Evolutionary conservation across 805 yeast genomes (phyloP), one percentile per base, ranked within the genome.

Genomic region (Metschnikowia reukaufii): DNA sequence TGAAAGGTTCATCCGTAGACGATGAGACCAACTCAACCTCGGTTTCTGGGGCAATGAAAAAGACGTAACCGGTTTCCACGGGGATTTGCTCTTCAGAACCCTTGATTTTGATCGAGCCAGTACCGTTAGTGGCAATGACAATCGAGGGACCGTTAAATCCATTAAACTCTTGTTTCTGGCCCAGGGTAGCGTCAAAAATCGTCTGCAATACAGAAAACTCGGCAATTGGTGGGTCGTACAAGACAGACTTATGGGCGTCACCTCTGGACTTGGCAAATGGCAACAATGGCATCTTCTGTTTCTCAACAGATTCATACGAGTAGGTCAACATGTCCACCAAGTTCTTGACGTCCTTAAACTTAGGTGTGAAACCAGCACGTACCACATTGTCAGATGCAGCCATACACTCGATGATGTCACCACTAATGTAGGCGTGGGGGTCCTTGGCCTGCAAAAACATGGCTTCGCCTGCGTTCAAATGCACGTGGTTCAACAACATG

Each of bases 381-480:
- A 94, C 97, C 48, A 94, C 99, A 61, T 94, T 94, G 67, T 94
- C 99, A 34, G 95, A 85, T 7, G 99, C 97, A 36, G 99, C 99
- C 99, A 94, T 94, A 75, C 99, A 94, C 74, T 94, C 99, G 62
- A 94, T 91, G 57, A 94, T 94, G 67, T 94, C 98, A 56, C 99
- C 99, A 45, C 85, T 78, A 51, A 94, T 92, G 70, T 94, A 94
- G 29, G 99, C 99, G 68, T 94, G 99, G 20, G 98, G 98, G 68
- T 91, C 97, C 70, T 89, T 88, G 36, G 99, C 98, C 63, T 88
- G 89, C 65, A 94, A 77, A 64, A 91, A 94, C 84, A 94, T 90
- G 47, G 97, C 98, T 73, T 94, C 96, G 52, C 99, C 99, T 10
- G 88, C 79, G 32, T 80, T 70, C 60, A 94, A 78, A 50, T 71